A percentile compares a stretch with the other conserved stretches of the same genome.
Evolutionary conservation across 257 asterid species (phyloP).

Genomic region (Salvia hispanica): DNA sequence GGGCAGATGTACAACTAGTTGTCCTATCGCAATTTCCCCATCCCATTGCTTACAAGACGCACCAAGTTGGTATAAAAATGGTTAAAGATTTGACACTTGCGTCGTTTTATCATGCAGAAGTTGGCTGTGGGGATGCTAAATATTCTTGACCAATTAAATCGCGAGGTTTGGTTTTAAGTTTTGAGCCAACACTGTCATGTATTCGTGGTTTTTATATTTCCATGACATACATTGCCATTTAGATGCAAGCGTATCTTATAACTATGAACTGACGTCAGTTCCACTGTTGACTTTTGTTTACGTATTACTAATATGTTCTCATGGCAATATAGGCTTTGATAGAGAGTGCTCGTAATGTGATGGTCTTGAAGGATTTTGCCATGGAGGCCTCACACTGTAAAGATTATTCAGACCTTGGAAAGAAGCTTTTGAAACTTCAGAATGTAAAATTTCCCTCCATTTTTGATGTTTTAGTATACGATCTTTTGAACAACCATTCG

Average conservation of each 20-base stretch:
- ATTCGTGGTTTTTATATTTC: slow-evolving; percentile 2
- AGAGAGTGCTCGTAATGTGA: slow-evolving; percentile 77
- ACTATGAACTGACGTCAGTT: slow-evolving; percentile 10
- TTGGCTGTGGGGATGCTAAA: slow-evolving; percentile 85
- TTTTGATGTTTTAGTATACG: slow-evolving; percentile 19
- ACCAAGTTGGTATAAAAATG: slow-evolving; percentile 69
- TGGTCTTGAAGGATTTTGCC: slow-evolving; percentile 83
- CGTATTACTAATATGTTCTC: slow-evolving; percentile 27
- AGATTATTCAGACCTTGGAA: slow-evolving; percentile 83
- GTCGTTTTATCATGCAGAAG: slow-evolving; percentile 87
- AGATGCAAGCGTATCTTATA: neutral
- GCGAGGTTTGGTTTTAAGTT: slow-evolving; percentile 67
- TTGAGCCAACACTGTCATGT: slow-evolving; percentile 23
- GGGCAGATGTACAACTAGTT: slow-evolving; percentile 94
- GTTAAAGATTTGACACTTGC: slow-evolving; percentile 84
- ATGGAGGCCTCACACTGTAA: slow-evolving; percentile 86
- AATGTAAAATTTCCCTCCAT: slow-evolving; percentile 53
- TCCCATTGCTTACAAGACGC: slow-evolving; percentile 84
- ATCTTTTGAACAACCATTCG: neutral
- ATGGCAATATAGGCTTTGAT: slow-evolving; percentile 67
- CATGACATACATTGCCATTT: slow-evolving; percentile 5
- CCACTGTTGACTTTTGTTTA: slow-evolving; percentile 25
- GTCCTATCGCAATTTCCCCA: slow-evolving; percentile 81
- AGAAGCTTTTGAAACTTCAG: slow-evolving; percentile 85
- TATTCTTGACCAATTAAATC: slow-evolving; percentile 76